Evolutionary conservation across 805 yeast species (phyloP).

Genomic region (Lipomyces starkeyi): DNA sequence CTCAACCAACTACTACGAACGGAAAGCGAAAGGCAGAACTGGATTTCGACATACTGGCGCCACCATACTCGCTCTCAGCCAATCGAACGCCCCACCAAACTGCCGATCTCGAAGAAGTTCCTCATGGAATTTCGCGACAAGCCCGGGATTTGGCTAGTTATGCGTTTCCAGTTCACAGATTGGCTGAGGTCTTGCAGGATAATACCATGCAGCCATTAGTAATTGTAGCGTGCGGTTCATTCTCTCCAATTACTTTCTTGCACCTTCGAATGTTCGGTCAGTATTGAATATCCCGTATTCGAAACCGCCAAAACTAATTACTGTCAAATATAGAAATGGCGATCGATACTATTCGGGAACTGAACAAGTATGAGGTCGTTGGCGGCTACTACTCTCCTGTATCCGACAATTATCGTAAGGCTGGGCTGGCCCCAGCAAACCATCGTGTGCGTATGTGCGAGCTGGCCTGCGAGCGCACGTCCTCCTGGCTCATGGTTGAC

Average conservation of each 20-base stretch:
- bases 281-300: neutral
- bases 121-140: slow-evolving; percentile 90
- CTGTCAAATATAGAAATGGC: slow-evolving; percentile 69
- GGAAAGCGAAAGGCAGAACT: slow-evolving; percentile 30
- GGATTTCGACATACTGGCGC: slow-evolving; percentile 17
- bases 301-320: neutral
- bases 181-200: slow-evolving; percentile 37
- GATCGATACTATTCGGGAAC: slow-evolving; percentile 86
- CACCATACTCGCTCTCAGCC: slow-evolving; percentile 36
- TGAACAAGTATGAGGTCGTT: slow-evolving; percentile 90
- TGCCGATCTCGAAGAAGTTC: slow-evolving; percentile 96
- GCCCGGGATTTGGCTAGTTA: slow-evolving; percentile 73
- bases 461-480: slow-evolving; percentile 94
- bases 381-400: slow-evolving; percentile 94
- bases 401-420: slow-evolving; percentile 87
- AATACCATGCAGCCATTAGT: slow-evolving; percentile 81
- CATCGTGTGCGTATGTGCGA: slow-evolving; percentile 99
- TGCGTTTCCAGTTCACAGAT: slow-evolving; percentile 78
- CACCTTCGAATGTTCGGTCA: slow-evolving; percentile 90
- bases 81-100: slow-evolving; percentile 55
- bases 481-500: slow-evolving; percentile 98
- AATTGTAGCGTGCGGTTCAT: slow-evolving; percentile 96
- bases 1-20: slow-evolving; percentile 11
- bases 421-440: slow-evolving; percentile 84
- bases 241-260: slow-evolving; percentile 92